These are phyloP conservation scores for Solanum boliviense DNA, from an alignment of 257 asterid genomes.

Conservation along the genomic window DNA sequence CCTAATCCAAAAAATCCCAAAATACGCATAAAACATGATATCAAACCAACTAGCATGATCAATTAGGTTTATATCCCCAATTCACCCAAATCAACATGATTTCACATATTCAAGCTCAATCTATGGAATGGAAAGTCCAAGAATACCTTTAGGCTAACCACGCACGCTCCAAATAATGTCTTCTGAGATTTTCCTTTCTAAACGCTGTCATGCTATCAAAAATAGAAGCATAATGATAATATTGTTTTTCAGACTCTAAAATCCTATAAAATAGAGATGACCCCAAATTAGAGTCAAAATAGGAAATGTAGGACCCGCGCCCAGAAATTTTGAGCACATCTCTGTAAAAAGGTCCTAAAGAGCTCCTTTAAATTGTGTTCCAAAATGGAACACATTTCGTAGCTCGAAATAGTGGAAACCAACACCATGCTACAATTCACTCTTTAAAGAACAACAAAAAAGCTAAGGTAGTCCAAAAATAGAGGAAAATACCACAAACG, in stretches of 20 bases:
- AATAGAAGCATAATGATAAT: not conserved
- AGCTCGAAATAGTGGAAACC: not conserved
- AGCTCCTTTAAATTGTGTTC: not conserved
- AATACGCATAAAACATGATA: not conserved
- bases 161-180: not conserved
- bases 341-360: not conserved
- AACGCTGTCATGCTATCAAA: not conserved
- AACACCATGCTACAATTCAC: not conserved
- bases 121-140: not conserved
- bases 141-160: not conserved
- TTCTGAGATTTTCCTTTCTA: no score
- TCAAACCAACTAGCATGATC: not conserved
- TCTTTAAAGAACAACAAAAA: no score
- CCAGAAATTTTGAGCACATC: no score
- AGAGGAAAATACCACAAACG: not conserved
- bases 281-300: not conserved
- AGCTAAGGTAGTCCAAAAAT: not conserved
- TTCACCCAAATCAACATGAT: no score
- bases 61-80: not conserved
- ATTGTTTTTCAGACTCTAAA: not conserved
- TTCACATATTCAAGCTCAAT: not conserved
- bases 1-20: not conserved
- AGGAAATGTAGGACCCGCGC: not conserved
- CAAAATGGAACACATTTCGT: not conserved
- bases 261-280: no score